A percentile compares a stretch with the other conserved stretches of the same genome.
Evolutionary conservation across 148 eudicot genomes (phyloP).

Genomic region (Polygonum aviculare): DNA sequence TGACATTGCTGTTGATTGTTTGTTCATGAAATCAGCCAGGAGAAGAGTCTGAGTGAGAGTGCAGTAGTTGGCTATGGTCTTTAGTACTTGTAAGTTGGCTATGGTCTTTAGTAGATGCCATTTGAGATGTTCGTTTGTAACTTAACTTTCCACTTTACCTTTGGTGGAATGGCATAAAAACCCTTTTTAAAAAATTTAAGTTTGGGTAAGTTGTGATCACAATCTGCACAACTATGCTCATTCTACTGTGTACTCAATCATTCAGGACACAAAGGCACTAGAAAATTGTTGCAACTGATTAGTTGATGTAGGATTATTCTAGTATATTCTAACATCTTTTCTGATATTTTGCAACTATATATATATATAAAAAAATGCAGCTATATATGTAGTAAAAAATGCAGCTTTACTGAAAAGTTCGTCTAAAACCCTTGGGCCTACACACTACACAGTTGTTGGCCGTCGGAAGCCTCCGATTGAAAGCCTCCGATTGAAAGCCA

Average conservation of each 20-base stretch:
- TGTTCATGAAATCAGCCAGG: constrained; percentile 90
- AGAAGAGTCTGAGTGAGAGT: constrained; percentile 54
- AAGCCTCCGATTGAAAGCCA: not conserved
- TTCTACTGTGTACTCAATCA: not conserved
- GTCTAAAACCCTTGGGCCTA: not conserved
- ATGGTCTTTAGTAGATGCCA: not conserved
- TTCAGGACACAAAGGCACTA: not conserved
- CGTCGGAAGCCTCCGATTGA: not conserved
- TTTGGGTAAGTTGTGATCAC: not conserved
- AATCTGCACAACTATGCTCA: not conserved
- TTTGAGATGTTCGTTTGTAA: not conserved
- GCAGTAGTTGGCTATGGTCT: constrained; percentile 61
- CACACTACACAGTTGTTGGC: not conserved
- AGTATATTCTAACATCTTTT: not conserved
- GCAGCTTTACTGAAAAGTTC: too few species aligned
- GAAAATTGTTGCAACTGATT: not conserved
- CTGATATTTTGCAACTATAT: not conserved
- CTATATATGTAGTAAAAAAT: too few species aligned
- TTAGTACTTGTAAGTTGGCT: constrained; percentile 58
- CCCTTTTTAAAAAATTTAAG: not conserved
- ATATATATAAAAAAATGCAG: too few species aligned
- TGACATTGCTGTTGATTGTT: constrained; percentile 63
- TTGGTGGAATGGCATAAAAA: not conserved
- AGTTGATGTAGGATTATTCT: not conserved
- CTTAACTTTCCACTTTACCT: not conserved